Evolutionary conservation across 2,329 filamentous ascomycete species (phyloP), one percentile per base, ranked within the genome.

Genomic region (Botryotinia globosa): DNA sequence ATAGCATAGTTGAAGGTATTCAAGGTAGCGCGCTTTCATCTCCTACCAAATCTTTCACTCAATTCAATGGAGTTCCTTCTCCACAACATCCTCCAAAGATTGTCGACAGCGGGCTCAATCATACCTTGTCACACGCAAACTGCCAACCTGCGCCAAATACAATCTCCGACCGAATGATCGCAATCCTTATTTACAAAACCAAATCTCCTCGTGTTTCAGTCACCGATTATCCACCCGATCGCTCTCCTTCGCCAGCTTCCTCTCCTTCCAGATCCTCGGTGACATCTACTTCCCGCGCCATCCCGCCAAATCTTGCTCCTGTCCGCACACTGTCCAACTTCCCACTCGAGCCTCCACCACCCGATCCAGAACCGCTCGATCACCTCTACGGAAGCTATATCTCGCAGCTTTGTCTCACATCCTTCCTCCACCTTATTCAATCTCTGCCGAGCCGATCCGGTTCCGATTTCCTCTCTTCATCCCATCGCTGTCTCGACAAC

Each of bases 331-430:
- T 86, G 72, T 85, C 87, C n/a, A 83, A 83, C 75, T 89, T 89
- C 77, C 88, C 89, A 37, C 84, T 90, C 68, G 87, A 91, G 80
- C 85, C 88, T 73, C 84, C 85, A 66, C 75, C 81, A 71, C 82
- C 85, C 77, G 85, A 89, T 79, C 82, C 87, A 77, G 85, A 90
- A 81, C 84, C 88, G 72, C 85, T 90, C 69, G 89, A 91, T 78
- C 88, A 90, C 74, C 85, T 91, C 29, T 91, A 91, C 77, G 89
- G 89, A 74, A 89, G 87, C 32, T 89, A 89, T 78, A 86, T 91
- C 78, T 90, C 88, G 29, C 88, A 89, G 9, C 84, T 91, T 74
- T 91, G 89, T 82, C 86, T 75, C 74, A 88, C 88, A 16, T 89
- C 88, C 22, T 91, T 91, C 80, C 84, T 91, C 34, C 88, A 90